Evolutionary conservation across 2,329 filamentous ascomycete species (phyloP).

Genomic region (Xylariaceae sp.): DNA sequence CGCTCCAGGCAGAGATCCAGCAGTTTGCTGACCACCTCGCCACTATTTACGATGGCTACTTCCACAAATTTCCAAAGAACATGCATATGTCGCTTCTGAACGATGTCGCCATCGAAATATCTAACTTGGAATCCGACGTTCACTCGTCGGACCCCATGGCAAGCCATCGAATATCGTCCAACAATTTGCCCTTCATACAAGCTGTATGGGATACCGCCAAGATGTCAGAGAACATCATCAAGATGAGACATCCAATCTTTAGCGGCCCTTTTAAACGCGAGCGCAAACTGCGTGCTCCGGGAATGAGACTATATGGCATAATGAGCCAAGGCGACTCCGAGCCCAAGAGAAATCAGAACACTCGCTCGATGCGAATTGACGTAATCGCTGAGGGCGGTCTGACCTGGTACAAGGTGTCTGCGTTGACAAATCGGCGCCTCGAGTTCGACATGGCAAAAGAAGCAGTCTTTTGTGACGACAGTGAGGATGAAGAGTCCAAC

Average conservation of each 20-base stretch:
- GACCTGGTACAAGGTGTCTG: constrained; percentile 34
- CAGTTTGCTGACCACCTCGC: constrained; percentile 25
- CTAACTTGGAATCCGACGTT: constrained; percentile 20
- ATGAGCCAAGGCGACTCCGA: constrained; percentile 25
- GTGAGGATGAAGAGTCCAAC: constrained; percentile 23
- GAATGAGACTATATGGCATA: constrained; percentile 25
- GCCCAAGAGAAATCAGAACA: constrained; percentile 21
- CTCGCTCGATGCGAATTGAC: constrained; percentile 25
- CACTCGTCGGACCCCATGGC: constrained; percentile 19
- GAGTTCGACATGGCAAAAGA: constrained; percentile 34
- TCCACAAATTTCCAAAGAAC: constrained; percentile 26
- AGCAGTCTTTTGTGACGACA: constrained; percentile 30
- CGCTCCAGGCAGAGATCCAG: constrained; percentile 26
- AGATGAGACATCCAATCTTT: constrained; percentile 28
- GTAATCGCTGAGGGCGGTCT: constrained; percentile 30
- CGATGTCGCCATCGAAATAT: constrained; percentile 23
- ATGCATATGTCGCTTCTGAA: constrained; percentile 24
- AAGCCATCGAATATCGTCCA: constrained; percentile 24
- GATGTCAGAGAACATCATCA: constrained; percentile 27
- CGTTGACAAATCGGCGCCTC: constrained; percentile 31
- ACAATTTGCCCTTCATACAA: constrained; percentile 30
- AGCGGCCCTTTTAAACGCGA: constrained; percentile 18
- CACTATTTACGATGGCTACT: constrained; percentile 25
- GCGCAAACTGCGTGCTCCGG: constrained; percentile 28
- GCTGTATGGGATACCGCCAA: constrained; percentile 33